phyloP scores from a whole-genome alignment of 768 basidiomycete species.

The Tricholoma matsutake region DNA sequence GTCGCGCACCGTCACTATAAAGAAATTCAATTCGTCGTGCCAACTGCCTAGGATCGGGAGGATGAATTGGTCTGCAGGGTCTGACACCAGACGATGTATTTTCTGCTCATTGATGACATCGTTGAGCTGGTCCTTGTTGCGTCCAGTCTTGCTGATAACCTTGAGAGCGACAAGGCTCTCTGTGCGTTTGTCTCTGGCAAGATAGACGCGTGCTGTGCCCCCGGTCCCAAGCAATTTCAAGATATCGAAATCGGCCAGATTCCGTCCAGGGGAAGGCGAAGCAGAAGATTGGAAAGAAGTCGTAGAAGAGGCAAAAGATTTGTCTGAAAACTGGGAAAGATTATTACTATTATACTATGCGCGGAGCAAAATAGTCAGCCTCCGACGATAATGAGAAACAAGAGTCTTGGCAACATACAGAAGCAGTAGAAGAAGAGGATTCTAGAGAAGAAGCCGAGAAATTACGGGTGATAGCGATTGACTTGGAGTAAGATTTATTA shows the following conservation, averaged over 20 bases:
- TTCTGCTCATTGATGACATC: background rate
- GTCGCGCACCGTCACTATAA: background rate
- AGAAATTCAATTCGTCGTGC: conserved; percentile 3
- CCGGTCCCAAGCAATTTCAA: conserved; percentile 4
- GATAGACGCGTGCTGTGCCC: background rate
- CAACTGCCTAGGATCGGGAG: conserved; percentile 3
- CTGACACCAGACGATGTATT: background rate
- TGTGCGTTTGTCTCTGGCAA: conserved; percentile 1
- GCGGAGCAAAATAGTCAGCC: background rate
- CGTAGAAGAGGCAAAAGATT: background rate
- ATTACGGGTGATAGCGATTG: background rate
- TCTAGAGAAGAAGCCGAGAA: background rate
- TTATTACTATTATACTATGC: background rate
- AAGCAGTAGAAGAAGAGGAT: background rate
- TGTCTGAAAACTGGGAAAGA: background rate
- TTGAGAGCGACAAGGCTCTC: background rate
- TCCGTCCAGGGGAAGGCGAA: background rate
- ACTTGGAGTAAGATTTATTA: background rate
- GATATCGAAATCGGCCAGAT: background rate
- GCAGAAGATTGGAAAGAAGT: background rate
- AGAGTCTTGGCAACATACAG: background rate
- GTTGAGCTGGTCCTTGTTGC: background rate
- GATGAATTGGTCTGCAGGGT: background rate
- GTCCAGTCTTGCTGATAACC: background rate
- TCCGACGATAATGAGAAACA: background rate